Percentiles rank a stretch among this genome's conserved stretches.
Conservation (phyloP, 2,329 filamentous ascomycete species). For the Stachybotrys chlorohalonatus region DNA sequence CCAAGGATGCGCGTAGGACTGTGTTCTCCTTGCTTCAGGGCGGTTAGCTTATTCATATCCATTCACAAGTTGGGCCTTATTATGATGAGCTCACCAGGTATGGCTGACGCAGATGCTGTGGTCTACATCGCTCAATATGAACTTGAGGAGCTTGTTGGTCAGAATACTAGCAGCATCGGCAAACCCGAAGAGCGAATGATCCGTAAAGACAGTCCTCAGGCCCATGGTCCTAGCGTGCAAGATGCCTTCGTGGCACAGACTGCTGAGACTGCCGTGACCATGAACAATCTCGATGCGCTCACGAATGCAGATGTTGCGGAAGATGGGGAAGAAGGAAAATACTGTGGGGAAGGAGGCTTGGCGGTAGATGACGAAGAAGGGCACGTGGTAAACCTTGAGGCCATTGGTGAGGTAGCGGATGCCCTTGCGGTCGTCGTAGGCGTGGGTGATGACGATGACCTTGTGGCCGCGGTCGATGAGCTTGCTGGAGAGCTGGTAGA, state of each 20-base stretch:
- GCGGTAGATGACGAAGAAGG: slow-evolving; percentile 92
- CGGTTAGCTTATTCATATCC: not conserved
- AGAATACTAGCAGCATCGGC: slow-evolving; percentile 93
- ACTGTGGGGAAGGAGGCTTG: slow-evolving; percentile 91
- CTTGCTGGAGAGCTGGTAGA: slow-evolving; percentile 95
- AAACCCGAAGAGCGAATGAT: slow-evolving; percentile 95
- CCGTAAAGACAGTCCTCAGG: slow-evolving; percentile 88
- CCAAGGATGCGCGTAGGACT: slow-evolving; percentile 83
- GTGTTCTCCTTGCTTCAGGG: slow-evolving; percentile 84
- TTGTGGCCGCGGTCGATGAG: slow-evolving; percentile 96
- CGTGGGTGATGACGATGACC: slow-evolving; percentile 94
- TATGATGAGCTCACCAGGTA: slow-evolving; percentile 60
- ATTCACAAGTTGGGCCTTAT: not conserved
- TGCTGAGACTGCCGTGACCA: slow-evolving; percentile 91
- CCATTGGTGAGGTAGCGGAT: slow-evolving; percentile 95
- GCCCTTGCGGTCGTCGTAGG: slow-evolving; percentile 82
- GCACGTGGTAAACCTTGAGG: slow-evolving; percentile 95
- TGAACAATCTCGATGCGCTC: slow-evolving; percentile 97
- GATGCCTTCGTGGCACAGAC: slow-evolving; percentile 88
- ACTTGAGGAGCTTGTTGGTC: slow-evolving; percentile 95
- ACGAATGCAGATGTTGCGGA: slow-evolving; percentile 89
- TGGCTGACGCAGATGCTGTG: slow-evolving; percentile 98
- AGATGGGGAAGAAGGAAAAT: slow-evolving; percentile 97
- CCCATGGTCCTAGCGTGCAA: slow-evolving; percentile 95
- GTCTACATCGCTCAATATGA: slow-evolving; percentile 90